phyloP scores from a whole-genome alignment of 345 rosid genomes.

The Ceriops decandra region DNA sequence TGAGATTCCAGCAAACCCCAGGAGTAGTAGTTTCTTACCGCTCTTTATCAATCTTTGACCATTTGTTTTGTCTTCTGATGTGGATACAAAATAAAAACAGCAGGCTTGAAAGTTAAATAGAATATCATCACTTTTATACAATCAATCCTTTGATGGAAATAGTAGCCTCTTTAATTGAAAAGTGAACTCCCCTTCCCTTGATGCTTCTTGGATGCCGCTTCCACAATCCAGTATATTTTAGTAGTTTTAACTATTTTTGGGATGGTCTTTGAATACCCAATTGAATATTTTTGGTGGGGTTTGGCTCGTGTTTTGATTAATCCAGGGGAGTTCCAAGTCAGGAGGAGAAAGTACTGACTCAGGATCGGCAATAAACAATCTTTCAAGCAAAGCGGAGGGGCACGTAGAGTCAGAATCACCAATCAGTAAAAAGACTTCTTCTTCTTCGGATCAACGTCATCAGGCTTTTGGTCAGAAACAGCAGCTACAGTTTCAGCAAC shows the following conservation, averaged over 20 bases:
- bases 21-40: slow-evolving; percentile 48
- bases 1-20: slow-evolving; percentile 89
- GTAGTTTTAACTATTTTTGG: slow-evolving; percentile 8
- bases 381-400: slow-evolving; percentile 66
- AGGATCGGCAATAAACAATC: slow-evolving; percentile 73
- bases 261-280: slow-evolving; percentile 7
- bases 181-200: slow-evolving; percentile 6
- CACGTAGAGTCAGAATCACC: slow-evolving; percentile 78
- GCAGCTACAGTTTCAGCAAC: slow-evolving; percentile 34
- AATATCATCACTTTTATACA: background rate
- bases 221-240: background rate
- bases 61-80: slow-evolving; percentile 29
- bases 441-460: slow-evolving; percentile 34
- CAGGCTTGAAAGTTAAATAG: background rate
- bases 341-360: slow-evolving; percentile 81
- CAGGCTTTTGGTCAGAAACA: slow-evolving; percentile 41
- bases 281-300: slow-evolving; percentile 17
- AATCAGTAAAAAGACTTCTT: slow-evolving; percentile 50
- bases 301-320: slow-evolving; percentile 13
- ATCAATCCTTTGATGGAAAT: no score
- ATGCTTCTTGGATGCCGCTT: slow-evolving; percentile 14
- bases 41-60: slow-evolving; percentile 53
- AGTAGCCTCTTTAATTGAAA: background rate
- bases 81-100: background rate
- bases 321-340: slow-evolving; percentile 84